Percentiles rank a stretch among this genome's conserved stretches.
phyloP scores from a whole-genome alignment of 1,284 basidiomycete genomes.

The Ganoderma resinaceum region DNA sequence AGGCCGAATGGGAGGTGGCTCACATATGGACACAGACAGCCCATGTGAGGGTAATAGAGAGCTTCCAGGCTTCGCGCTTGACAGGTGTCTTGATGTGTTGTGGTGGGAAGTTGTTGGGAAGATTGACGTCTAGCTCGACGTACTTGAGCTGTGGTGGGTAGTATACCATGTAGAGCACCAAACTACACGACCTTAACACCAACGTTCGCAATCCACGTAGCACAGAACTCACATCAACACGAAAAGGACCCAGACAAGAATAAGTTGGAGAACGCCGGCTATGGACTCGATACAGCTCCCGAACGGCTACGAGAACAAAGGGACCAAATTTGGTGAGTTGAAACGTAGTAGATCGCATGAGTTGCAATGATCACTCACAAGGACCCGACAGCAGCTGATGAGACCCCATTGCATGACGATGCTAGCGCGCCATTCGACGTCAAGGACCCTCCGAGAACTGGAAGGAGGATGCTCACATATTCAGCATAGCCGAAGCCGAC shows the following conservation, averaged over 20 bases:
- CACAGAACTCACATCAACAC: slow-evolving; percentile 72
- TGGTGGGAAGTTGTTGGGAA: slow-evolving; percentile 49
- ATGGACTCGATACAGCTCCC: slow-evolving; percentile 84
- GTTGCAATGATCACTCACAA: slow-evolving; percentile 58
- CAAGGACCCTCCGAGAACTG: background rate
- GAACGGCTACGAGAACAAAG: slow-evolving; percentile 47
- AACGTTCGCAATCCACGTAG: background rate
- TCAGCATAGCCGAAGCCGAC: slow-evolving; percentile 81
- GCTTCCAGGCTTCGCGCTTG: slow-evolving; percentile 74
- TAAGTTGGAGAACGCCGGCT: slow-evolving; percentile 87
- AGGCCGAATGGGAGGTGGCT: background rate
- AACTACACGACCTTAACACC: slow-evolving; percentile 49
- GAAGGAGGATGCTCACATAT: slow-evolving; percentile 61
- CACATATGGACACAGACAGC: slow-evolving; percentile 80
- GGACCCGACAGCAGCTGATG: slow-evolving; percentile 80
- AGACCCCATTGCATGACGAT: slow-evolving; percentile 90
- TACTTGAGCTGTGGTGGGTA: slow-evolving; percentile 88
- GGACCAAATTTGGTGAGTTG: slow-evolving; percentile 38
- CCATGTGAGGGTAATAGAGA: slow-evolving; percentile 80
- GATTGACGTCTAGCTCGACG: slow-evolving; percentile 52
- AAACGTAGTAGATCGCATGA: background rate
- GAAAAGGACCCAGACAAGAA: slow-evolving; percentile 89
- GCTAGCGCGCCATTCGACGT: slow-evolving; percentile 44
- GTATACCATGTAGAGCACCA: slow-evolving; percentile 92
- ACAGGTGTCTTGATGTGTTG: slow-evolving; percentile 55